Base-by-base conservation (phyloP, 371 early-diverging fungal genomes). In the Enterocytospora artemiae region DNA sequence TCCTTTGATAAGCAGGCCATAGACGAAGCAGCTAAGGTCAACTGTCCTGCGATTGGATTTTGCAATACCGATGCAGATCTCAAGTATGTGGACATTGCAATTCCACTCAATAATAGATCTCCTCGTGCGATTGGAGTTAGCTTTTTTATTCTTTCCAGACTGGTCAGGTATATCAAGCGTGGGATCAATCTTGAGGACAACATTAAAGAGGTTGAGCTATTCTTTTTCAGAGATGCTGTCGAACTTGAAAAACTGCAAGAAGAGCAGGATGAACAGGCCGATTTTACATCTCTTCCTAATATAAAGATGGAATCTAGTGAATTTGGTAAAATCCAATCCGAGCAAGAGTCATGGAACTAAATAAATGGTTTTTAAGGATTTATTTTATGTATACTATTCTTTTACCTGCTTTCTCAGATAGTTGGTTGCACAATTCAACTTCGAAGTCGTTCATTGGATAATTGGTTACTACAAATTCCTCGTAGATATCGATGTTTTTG, bases 101-200 rank as follows among this genome's bases (percentile, higher is more conserved):
- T 98, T 84, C 96, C 99, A 70, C 87, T 88, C 81, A 98, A 98
- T 88, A 98, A 94, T 86, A 85, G 90, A 82, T 88, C 88, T 73
- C 91, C 92, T 83, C 87, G 90, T 83, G 82, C 96, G 65, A 88
- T 96, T 74, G 97, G 96, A 82, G 83, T 93, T 41, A 85, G 85
- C 70, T 91, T 88, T 84, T 98, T 89, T 87, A 80, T 98, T 63
- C 83, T 96, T 73, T 89, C 90, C 70, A 87, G 93, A 77, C 88
- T 95, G 81, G 88, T 96, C 56, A 86, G 91, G 75, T 90, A 93
- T 70, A 87, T 98, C 78, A 87, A 92, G 93, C 65, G 80, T 84
- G 80, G 82, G 89, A 63, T 63, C 12, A 51, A 53, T 30, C 37
- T 77, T 20, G 73, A 57, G 48, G 69, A 64, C 20, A 66, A 79